Evolutionary conservation across 495 filamentous ascomycete genomes (phyloP).

Genomic region (Collariella sp.): DNA sequence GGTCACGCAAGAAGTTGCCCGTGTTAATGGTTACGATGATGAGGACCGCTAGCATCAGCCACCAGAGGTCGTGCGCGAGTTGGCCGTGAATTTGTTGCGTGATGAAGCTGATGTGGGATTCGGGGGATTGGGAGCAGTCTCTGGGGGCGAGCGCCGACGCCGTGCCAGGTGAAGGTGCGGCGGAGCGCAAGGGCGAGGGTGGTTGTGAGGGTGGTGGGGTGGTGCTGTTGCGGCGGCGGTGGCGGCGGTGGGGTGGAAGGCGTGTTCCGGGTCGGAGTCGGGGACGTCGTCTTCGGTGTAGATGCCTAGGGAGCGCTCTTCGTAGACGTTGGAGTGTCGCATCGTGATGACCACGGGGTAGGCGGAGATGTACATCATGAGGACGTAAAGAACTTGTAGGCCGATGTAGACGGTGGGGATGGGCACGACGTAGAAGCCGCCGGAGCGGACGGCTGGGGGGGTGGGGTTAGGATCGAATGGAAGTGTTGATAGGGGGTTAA

Average conservation of each 20-base stretch:
- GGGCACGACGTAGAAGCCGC: constrained; percentile 75
- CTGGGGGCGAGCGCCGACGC: constrained; percentile 25
- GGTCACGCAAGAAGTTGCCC: constrained; percentile 53
- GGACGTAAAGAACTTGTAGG: constrained; percentile 71
- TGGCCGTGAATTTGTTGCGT: constrained; percentile 66
- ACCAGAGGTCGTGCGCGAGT: constrained; percentile 80
- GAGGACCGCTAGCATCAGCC: constrained; percentile 62
- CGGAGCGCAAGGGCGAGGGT: constrained; percentile 24
- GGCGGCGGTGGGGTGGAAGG: neutral
- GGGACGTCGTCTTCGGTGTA: constrained; percentile 43
- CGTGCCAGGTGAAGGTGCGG: constrained; percentile 32
- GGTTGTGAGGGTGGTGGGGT: constrained; percentile 10
- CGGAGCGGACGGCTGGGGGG: constrained; percentile 58
- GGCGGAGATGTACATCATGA: constrained; percentile 87
- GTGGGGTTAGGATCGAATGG: too few species aligned
- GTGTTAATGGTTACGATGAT: constrained; percentile 69
- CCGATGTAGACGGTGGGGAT: constrained; percentile 66
- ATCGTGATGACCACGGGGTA: constrained; percentile 71
- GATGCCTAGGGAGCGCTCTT: constrained; percentile 60
- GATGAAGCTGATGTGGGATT: constrained; percentile 41
- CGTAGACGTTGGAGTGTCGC: constrained; percentile 56
- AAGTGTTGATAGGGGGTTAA: too few species aligned
- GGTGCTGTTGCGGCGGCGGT: constrained; percentile 13
- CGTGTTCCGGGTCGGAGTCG: constrained; percentile 10
- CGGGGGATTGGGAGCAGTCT: constrained; percentile 14